These are phyloP conservation scores for Psilocybe azurescens DNA, from an alignment of 768 basidiomycete species.

Conservation along the genomic window DNA sequence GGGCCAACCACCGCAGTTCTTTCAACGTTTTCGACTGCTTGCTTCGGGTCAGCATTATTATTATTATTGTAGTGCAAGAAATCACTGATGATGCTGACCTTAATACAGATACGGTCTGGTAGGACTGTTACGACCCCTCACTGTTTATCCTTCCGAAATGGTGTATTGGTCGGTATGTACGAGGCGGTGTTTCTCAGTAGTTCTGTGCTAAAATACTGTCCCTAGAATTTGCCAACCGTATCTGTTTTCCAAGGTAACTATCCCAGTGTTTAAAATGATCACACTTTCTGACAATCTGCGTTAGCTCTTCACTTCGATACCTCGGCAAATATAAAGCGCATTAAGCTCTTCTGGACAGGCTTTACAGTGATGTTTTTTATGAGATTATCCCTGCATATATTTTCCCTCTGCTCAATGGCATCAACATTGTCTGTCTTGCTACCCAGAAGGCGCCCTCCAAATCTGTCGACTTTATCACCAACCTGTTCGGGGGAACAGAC, in stretches of 20 bases:
- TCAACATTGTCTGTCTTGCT: slow-evolving; percentile 66
- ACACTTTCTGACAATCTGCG: background rate
- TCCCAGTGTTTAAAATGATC: background rate
- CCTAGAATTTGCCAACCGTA: slow-evolving; percentile 60
- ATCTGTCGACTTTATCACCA: slow-evolving; percentile 56
- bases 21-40: slow-evolving; percentile 67
- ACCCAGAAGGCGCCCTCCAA: slow-evolving; percentile 50
- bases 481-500: slow-evolving; percentile 68
- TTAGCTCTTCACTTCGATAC: slow-evolving; percentile 56
- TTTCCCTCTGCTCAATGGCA: slow-evolving; percentile 66
- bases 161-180: slow-evolving; percentile 59
- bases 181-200: background rate
- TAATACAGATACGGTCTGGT: slow-evolving; percentile 58
- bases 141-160: slow-evolving; percentile 68
- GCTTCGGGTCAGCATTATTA: slow-evolving; percentile 53
- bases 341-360: slow-evolving; percentile 57
- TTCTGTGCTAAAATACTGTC: background rate
- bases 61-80: background rate
- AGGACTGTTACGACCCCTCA: slow-evolving; percentile 61
- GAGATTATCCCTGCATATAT: slow-evolving; percentile 62
- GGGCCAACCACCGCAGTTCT: slow-evolving; percentile 60
- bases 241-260: slow-evolving; percentile 59
- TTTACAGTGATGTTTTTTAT: slow-evolving; percentile 58
- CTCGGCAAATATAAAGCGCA: slow-evolving; percentile 47
- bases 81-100: background rate